Evolutionary conservation across 306 rosid species (phyloP).

Genomic region (Quercus mongolica): DNA sequence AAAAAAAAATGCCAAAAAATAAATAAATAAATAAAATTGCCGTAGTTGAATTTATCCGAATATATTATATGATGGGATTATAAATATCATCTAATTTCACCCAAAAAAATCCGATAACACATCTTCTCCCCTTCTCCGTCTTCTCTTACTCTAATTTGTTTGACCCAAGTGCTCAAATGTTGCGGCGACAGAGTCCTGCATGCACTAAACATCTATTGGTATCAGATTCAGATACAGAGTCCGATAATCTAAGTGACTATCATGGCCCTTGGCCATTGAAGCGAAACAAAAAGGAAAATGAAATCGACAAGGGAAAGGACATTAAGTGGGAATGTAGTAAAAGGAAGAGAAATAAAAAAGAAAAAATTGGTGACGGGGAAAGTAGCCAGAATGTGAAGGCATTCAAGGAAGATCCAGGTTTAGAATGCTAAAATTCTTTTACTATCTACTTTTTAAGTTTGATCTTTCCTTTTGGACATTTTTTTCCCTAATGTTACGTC

Average conservation of each 20-base stretch:
- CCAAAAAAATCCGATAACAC: neutral
- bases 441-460: neutral
- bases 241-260: neutral
- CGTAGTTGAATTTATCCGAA: neutral
- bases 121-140: neutral
- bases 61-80: neutral
- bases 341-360: neutral
- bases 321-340: neutral
- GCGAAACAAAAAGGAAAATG: neutral
- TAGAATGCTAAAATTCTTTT: neutral
- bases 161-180: neutral
- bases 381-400: neutral
- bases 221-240: conserved; percentile 26
- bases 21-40: no score
- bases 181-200: conserved; percentile 9
- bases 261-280: neutral
- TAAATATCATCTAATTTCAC: neutral
- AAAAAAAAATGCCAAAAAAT: no score
- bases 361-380: neutral
- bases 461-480: neutral
- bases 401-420: conserved; percentile 19
- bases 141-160: neutral
- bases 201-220: neutral
- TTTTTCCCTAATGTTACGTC: neutral
- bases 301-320: neutral